A percentile compares a stretch with the other conserved stretches of the same genome.
Evolutionary conservation across 345 rosid genomes (phyloP).

Genomic region (Sisymbrium irio): DNA sequence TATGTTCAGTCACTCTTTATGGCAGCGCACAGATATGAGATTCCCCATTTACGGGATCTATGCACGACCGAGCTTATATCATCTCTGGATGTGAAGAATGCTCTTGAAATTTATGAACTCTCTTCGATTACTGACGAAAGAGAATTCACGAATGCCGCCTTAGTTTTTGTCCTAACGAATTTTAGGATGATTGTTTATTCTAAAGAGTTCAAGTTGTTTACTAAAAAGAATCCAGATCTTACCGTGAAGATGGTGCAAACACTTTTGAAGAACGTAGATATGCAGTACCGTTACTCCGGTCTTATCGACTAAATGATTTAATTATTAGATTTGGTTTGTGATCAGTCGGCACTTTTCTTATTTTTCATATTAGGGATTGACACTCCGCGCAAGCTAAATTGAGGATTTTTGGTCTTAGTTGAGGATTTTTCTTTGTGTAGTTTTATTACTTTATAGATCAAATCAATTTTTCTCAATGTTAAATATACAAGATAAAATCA

Average conservation of each 20-base stretch:
- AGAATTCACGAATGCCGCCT: not conserved
- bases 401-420: too few species aligned
- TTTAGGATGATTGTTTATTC: not conserved
- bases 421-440: too few species aligned
- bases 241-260: not conserved
- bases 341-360: not conserved
- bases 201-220: not conserved
- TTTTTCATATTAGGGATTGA: not conserved
- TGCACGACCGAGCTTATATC: not conserved
- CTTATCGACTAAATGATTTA: not conserved
- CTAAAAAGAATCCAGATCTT: not conserved
- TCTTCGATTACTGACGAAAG: not conserved
- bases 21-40: conserved; percentile 9
- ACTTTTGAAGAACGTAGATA: not conserved
- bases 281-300: not conserved
- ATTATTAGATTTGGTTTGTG: not conserved
- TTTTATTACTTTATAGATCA: too few species aligned
- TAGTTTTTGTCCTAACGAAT: not conserved
- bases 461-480: too few species aligned
- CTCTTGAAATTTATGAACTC: not conserved
- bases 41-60: not conserved
- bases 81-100: not conserved
- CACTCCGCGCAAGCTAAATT: too few species aligned
- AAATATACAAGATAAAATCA: too few species aligned
- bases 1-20: not conserved